Base-by-base conservation (phyloP, 768 basidiomycete species). In the Podaxis carcinomalis region DNA sequence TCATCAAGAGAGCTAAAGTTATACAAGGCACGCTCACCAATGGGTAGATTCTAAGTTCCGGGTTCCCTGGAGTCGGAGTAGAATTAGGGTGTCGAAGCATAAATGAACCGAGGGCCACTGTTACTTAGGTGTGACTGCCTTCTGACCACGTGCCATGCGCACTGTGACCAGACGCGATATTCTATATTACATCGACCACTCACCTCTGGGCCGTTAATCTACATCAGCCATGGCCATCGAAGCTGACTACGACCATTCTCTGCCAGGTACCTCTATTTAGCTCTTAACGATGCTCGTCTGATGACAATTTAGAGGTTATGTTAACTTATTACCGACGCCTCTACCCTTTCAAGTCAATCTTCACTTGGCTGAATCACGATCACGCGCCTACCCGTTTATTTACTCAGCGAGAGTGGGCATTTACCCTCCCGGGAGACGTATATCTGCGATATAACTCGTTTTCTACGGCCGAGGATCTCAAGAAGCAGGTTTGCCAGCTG, bases 371-470 rank as follows among this genome's bases (percentile, higher is more conserved):
- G 23, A 98, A 98, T 70, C 96, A 98, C 64, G 90, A 89, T 64
- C 89, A 92, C 63, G 77, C 80, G 58, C 84, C 95, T 1, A 83
- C 87, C 11, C 86, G 84, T 62, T 84, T 92, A 52, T 98, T 93
- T 72, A 93, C 92, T 2, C 87, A 98, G 69, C 89, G 97, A 70
- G 97, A 99, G 73, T 96, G 98, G 71, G 88, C 97, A 21, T 95
- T 96, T 73, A 98, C 95, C 2, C 84, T 98, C 21, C 83, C 83
- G 35, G 90, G 89, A 49, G 96, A 98, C 65, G 87, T 92, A 11
- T 98, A 98, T 74, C 78, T 98, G 35, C 91, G 97, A 14, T 98
- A 98, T 78, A 89, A 97, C 72, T 96, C 92, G 2, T 99, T 97
- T 72, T 79, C 76, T 36, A 87, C 82, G 37, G 81, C 80, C 2